Evolutionary conservation across 805 yeast species (phyloP), one percentile per base, ranked within the genome.

Genomic region (Cyberlindnera suaveolens): DNA sequence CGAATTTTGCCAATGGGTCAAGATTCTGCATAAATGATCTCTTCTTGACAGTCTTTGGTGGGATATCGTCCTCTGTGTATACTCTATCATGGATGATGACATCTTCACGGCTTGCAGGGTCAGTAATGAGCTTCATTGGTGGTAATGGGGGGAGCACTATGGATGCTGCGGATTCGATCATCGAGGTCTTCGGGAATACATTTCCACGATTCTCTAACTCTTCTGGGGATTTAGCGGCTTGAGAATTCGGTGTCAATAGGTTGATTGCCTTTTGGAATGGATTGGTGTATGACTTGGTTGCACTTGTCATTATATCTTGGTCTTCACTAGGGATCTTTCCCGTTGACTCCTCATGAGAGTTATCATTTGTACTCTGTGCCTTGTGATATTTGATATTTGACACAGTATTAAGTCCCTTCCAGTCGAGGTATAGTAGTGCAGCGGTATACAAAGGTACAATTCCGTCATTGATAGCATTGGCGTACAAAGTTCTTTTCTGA

Each of bases 391-490:
- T 26, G 44, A 46, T 18, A 5, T 45, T 35, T 6, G 51, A 37
- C 1, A 52, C 50, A 11, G 47, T 44, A 5, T 45, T 43, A 8
- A 56, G 32, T 2, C 55, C 54, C 34, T 53, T 51, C 60, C 60
- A 82, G 58, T 85, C 91, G 26, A 85, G 50, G 56, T 75, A 85
- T 20, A 85, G 62, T 41, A 85, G 58, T 0, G 88, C 80, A 0
- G 88, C 73, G 0, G 93, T 82, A 44, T 90, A 70, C 42, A 85
- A 66, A 0, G 95, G 93, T 0, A 85, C 95, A 31, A 85, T 82
- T 3, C 93, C 95, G 63, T 85, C 95, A 58, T 85, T 81, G 5
- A 80, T 62, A 0, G 81, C 80, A 59, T 85, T 85, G 1, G 91
- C 89, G 60, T 85, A 85, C 2, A 83, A 62, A 0, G 91, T 84